A percentile compares a stretch with the other conserved stretches of the same genome.
phyloP scores from a whole-genome alignment of 352 stramenopile genomes.

The Salisapilia sapeloensis region DNA sequence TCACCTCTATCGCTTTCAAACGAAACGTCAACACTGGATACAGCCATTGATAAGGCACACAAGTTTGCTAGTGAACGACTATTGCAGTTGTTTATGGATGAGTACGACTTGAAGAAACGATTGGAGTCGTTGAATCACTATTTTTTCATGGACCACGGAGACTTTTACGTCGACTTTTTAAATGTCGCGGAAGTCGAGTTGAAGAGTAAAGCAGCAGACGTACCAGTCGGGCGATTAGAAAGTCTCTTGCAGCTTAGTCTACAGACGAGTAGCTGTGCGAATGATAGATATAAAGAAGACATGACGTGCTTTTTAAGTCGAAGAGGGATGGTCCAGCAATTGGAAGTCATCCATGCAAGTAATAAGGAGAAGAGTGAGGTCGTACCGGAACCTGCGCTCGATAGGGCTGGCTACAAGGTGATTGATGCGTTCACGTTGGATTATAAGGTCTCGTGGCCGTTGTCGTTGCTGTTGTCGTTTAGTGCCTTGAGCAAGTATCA shows the following conservation, averaged over 20 bases:
- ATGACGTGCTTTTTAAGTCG: constrained; percentile 76
- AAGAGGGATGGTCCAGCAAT: constrained; percentile 82
- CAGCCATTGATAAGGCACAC: constrained; percentile 69
- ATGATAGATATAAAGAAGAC: constrained; percentile 82
- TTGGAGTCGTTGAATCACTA: constrained; percentile 91
- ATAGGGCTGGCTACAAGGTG: constrained; percentile 59
- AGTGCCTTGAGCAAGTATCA: constrained; percentile 94
- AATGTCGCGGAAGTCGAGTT: constrained; percentile 92
- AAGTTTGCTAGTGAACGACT: constrained; percentile 59
- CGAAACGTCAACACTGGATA: constrained; percentile 55
- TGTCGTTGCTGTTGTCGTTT: constrained; percentile 94
- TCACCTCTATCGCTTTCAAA: no score
- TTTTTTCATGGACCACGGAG: constrained; percentile 97
- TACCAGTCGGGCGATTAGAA: constrained; percentile 82
- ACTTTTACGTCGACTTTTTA: constrained; percentile 98
- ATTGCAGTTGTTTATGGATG: constrained; percentile 61
- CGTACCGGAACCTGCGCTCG: constrained; percentile 9
- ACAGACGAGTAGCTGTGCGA: constrained; percentile 83
- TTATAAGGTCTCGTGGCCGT: constrained; percentile 93
- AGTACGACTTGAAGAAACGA: constrained; percentile 64
- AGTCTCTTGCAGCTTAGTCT: constrained; percentile 89
- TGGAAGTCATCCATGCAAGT: constrained; percentile 84
- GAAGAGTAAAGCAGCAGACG: constrained; percentile 68
- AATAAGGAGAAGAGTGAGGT: constrained; percentile 38
- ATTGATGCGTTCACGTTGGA: constrained; percentile 95